phyloP scores from a whole-genome alignment of 306 rosid species.

The Canavalia gladiata region DNA sequence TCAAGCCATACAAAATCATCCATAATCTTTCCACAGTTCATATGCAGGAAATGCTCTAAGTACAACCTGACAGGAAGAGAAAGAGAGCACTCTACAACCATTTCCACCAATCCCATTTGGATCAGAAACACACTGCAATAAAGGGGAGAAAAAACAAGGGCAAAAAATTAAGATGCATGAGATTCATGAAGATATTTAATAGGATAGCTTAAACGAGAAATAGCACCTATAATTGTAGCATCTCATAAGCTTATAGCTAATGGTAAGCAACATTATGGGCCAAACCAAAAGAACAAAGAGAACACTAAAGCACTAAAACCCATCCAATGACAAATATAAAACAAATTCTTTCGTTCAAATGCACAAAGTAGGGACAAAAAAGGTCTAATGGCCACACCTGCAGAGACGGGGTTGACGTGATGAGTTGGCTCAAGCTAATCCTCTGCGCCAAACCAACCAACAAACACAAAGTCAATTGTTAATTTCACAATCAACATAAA shows the following conservation, averaged over 20 bases:
- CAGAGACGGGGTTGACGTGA: constrained; percentile 34
- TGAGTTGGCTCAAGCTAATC: constrained; percentile 52
- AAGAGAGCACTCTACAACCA: constrained; percentile 50
- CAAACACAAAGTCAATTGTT: constrained; percentile 27
- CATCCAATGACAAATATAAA: constrained; percentile 7
- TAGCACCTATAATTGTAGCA: neutral
- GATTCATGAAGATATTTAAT: constrained; percentile 10
- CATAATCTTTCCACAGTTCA: constrained; percentile 53
- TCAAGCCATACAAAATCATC: constrained; percentile 58
- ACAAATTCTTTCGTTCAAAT: constrained; percentile 23
- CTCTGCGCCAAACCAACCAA: constrained; percentile 52
- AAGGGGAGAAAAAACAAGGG: neutral
- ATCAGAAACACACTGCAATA: constrained; percentile 52
- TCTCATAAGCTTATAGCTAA: neutral
- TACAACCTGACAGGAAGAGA: constrained; percentile 55
- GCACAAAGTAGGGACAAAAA: constrained; percentile 20
- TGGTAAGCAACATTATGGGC: neutral
- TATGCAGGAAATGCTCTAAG: constrained; percentile 55
- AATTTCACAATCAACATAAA: constrained; percentile 20
- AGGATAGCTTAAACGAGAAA: constrained; percentile 22
- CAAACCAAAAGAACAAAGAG: constrained; percentile 11
- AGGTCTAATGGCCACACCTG: constrained; percentile 47
- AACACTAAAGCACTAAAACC: neutral
- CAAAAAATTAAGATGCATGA: constrained; percentile 11
- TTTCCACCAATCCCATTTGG: constrained; percentile 50